Base-by-base conservation (phyloP, 1,284 basidiomycete genomes). In the Sphagnurus paluster region DNA sequence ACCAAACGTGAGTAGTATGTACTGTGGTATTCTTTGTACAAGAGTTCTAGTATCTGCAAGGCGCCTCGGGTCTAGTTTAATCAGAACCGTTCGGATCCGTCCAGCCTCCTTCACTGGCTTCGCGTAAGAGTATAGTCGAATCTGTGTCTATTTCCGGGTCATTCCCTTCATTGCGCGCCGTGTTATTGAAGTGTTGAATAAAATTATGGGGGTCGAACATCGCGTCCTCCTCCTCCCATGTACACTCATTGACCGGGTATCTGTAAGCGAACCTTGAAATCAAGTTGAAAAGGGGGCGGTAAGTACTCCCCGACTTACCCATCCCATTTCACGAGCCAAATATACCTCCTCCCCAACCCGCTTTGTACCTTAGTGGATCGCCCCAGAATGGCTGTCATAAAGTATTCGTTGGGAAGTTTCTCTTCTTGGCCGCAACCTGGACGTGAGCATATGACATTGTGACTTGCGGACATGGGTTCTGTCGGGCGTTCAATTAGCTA, bases 241-340 rank as follows among this genome's bases (percentile, higher is more conserved):
- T 73, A 11, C 66, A 62, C 9, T 68, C 56, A 11, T 42, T 36
- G 7, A 67, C 54, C 2, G 60, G 54, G 50, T 73, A 73, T 32
- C 71, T 73, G 44, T 21, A 14, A 0, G 17, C 26, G 30, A 9
- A 21, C 33, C 19, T 30, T 13, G 34, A 17, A 19, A 21, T 17
- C 3, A 2, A 17, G 5, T 16, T 26, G 16, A 26, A 10, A 24
- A 39, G n/a, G 25, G 7, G 6, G 25, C 19, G 17, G 30, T 14
- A 32, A 11, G 5, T 14, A 33, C 30, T 17, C 3, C 37, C 17
- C 26, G 14, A 54, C 64, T 42, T 41, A 69, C 68, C 65, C 64
- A 24, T 63, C 60, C 69, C 68, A 72, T 56, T 65, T 67, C n/a
- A 70, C 61, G 7, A 71, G 59, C 63, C 65, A 68, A 6, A 56